Base-by-base conservation (phyloP, 768 basidiomycete species). In the Candolleomyces aberdarensis region DNA sequence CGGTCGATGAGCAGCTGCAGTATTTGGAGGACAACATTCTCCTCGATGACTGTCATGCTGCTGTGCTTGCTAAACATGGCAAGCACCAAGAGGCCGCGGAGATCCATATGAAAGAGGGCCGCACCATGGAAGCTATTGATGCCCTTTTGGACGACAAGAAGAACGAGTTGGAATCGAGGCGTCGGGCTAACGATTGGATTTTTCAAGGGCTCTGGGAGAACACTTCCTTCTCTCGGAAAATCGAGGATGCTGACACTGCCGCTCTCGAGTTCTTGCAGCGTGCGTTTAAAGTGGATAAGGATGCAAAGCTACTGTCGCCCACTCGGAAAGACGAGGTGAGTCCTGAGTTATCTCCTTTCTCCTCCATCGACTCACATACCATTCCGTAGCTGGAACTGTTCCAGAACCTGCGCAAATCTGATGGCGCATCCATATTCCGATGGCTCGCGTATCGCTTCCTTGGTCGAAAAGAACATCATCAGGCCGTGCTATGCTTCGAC, bases 1-100 rank as follows among this genome's bases (percentile, higher is more conserved):
- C 80, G 0, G 71, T 75, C 0, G 81, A 88, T 17, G 82, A 86
- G 31, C 74, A 76, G 19, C 65, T 87, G 10, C 78, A 81, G 41
- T 89, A 85, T 58, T 72, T 85, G 17, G 80, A 87, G 61, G 78
- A 83, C 4, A 61, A 61, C 47, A 77, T 77, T 53, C 81, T 80
- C 32, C 70, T 89, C 3, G 83, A 85, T 62, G 61, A 76, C 11
- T 78, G 83, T 4, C 80, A 74, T 5, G 81, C 81, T 0, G 65
- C 69, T 0, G 62, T 88, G 9, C 72, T 87, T 15, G 75, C 75
- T 48, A 69, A 72, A 8, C 71, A 79, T 8, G 79, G 77, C 15
- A 75, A 75, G 63, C 76, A 70, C 47, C 57, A 61, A 1, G 82
- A 86, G 41, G 86, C 87, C 0, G 85, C 85, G 1, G 75, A 81